These are phyloP conservation scores for Syzygium malaccense DNA, from an alignment of 441 rosid species.

Conservation along the genomic window DNA sequence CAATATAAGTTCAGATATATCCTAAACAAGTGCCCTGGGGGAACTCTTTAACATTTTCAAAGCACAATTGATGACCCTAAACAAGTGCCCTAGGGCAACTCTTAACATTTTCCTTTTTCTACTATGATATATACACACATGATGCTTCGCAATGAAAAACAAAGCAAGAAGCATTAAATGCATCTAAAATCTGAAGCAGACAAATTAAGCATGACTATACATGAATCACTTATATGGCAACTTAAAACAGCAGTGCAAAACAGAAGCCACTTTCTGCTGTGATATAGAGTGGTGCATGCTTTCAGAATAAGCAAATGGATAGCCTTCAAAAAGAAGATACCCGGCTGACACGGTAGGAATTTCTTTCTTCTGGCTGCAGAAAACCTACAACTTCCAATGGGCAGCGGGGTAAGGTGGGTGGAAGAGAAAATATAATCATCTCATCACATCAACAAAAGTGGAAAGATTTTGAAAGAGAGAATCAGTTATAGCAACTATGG, in stretches of 20 bases:
- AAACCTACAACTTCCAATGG: constrained; percentile 26
- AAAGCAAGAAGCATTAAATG: neutral
- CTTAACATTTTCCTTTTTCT: neutral
- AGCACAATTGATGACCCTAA: neutral
- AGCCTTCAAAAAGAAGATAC: constrained; percentile 22
- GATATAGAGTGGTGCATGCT: neutral
- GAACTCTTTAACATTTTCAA: neutral
- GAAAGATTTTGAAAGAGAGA: neutral
- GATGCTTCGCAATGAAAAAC: neutral
- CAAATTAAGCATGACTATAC: neutral
- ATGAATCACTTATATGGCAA: neutral
- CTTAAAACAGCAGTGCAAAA: neutral
- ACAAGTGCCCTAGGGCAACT: neutral
- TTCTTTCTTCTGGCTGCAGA: constrained; percentile 48
- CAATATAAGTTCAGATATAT: neutral
- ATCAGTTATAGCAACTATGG: neutral
- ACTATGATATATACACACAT: neutral
- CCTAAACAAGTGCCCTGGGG: neutral
- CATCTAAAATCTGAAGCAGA: neutral
- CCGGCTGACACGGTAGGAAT: constrained; percentile 46
- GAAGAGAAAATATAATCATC: neutral
- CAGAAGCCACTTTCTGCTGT: neutral
- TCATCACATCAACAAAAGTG: neutral
- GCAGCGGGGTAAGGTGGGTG: neutral
- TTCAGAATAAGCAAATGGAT: neutral